Percentiles rank a stretch among this genome's conserved stretches.
These are phyloP conservation scores for Hypoxylon trugodes DNA, from an alignment of 495 filamentous ascomycete genomes.

Conservation along the genomic window DNA sequence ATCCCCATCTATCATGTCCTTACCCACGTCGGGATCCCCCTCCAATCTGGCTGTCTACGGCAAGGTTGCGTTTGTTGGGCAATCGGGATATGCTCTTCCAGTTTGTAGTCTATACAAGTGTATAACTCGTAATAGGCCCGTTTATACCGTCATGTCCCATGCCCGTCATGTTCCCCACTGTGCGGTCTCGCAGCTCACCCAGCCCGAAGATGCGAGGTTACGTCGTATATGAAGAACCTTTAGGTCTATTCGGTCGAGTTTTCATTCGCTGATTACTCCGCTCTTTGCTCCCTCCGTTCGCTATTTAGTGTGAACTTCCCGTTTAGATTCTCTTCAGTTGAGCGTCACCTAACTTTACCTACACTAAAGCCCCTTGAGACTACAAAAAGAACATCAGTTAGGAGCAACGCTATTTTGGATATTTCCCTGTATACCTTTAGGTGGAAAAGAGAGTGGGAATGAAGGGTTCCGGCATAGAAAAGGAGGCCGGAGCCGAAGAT, in stretches of 20 bases:
- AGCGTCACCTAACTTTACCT: no score
- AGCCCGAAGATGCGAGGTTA: constrained; percentile 15
- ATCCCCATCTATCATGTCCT: background rate
- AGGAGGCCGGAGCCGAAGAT: constrained; percentile 13
- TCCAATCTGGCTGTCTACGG: background rate
- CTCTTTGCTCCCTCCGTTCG: background rate
- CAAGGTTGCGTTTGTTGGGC: constrained; percentile 2
- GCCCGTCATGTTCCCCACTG: constrained; percentile 2
- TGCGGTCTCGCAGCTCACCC: background rate
- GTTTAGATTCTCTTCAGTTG: background rate
- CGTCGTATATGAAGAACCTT: background rate
- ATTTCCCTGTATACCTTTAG: background rate
- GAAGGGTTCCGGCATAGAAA: constrained; percentile 1
- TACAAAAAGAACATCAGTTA: no score
- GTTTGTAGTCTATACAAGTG: background rate
- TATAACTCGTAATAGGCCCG: constrained; percentile 11
- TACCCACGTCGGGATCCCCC: constrained; percentile 10
- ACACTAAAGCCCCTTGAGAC: no score
- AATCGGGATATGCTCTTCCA: background rate
- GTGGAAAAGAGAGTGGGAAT: constrained; percentile 10
- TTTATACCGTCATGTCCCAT: constrained; percentile 4
- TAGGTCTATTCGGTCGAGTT: background rate
- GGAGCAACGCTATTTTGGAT: background rate
- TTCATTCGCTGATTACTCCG: background rate
- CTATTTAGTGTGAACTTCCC: background rate